Evolutionary conservation across 495 filamentous ascomycete genomes (phyloP), one percentile per base, ranked within the genome.

Genomic region (Penicillium goetzii): DNA sequence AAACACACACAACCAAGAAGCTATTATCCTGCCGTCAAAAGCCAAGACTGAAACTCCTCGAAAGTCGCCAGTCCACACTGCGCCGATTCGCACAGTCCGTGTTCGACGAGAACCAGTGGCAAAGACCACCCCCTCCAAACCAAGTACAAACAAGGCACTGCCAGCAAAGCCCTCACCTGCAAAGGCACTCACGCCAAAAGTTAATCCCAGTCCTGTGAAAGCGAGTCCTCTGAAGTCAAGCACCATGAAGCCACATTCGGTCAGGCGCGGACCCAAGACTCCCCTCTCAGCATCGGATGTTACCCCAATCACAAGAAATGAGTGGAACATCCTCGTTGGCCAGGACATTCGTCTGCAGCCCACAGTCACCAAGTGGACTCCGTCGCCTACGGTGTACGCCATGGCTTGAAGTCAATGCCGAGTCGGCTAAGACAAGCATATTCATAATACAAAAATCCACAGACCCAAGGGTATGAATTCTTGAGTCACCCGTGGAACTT

Each of bases 1-100:
- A 41, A 74, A 76, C n/a, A 79, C 82, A 5, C 86, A 88, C 63
- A 83, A 82, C 1, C 68, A 76, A 49, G 78, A 82, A 19, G 78
- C 78, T 8, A 81, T 82, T 25, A 72, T 82, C 40, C 40, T 81
- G n/a, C 75, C 77, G 6, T 56, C 66, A 0, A 67, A 56, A 21
- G 56, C 64, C 11, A 72, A 72, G 59, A 59, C 41, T 32, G 73
- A 72, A 58, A 60, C 19, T 30, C 12, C 26, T 51, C 58, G 30
- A 19, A 47, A 34, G 38, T 36, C 64, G 14, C 23, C 21, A 32
- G 40, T 36, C 25, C 52, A 36, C 28, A 55, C 32, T 9, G 38
- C 36, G 7, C 52, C 52, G n/a, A 12, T 36, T 23, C 52, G 52
- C n/a, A 55, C 52, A 14, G 52, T 55, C 6, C 52, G 52, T 10